Evolutionary conservation across 179 eudicot species (phyloP), one percentile per base, ranked within the genome.

Genomic region (Drosera spatulata): DNA sequence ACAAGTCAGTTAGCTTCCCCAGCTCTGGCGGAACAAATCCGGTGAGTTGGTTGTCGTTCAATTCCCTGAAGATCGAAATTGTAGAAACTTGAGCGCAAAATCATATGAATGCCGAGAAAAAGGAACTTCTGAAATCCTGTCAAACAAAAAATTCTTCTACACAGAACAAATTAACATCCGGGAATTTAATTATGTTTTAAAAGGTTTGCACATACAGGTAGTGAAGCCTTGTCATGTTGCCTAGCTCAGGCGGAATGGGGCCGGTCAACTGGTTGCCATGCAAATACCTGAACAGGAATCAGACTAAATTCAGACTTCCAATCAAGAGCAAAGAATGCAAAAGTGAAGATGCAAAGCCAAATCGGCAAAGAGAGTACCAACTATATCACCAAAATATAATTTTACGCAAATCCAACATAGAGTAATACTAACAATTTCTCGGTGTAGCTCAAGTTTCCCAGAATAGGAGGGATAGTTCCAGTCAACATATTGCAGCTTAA

Each of bases 161-260:
- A 4, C 53, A 50, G n/a, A 7, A 50, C 10, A 50, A 7, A 33
- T 11, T 53, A 38, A 37, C 38, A 63, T 13, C 39, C 22, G 43
- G 52, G 6, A 7, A 22, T 1, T 22, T 22, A 22, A 22, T 22
- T 22, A 22, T 22, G 33, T 22, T 22, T 22, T 22, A 22, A 22
- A 22, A 22, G 33, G 33, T 22, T 5, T 12, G 56, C n/a, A 56
- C 73, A 11, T 85, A 94, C 97, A 94, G 69, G 66, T 94, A 94
- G 75, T 94, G 99, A 39, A 94, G 99, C 62, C 83, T 94, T 12
- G 97, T 61, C 97, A 94, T 94, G 64, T 89, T 86, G 62, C 97
- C 99, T 0, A 94, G 97, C 83, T 93, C 95, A 10, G 94, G 84
- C 53, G 99, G 94, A 62, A 93, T 77, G 40, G 95, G 56, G 5